These are phyloP conservation scores for Asterophora lycoperdoides DNA, from an alignment of 768 basidiomycete species.

Conservation along the genomic window DNA sequence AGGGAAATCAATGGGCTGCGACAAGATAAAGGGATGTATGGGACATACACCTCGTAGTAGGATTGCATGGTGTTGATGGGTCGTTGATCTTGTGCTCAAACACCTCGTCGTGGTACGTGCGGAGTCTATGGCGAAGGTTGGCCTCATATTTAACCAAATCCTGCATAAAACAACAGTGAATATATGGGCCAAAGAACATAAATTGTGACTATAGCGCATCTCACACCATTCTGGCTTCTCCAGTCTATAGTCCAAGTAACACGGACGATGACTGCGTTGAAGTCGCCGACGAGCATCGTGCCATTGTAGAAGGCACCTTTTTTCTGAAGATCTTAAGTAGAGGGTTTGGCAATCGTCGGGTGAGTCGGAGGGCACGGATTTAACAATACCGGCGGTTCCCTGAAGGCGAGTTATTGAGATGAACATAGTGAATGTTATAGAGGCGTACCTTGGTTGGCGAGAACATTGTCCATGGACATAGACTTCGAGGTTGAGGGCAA, in stretches of 20 bases:
- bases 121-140: conserved; percentile 25
- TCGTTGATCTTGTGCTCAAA: conserved; percentile 92
- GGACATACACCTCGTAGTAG: conserved; percentile 73
- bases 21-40: conserved; percentile 8
- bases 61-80: conserved; percentile 72
- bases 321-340: conserved; percentile 87
- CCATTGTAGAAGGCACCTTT: conserved; percentile 96
- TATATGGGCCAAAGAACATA: background rate
- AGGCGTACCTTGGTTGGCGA: conserved; percentile 76
- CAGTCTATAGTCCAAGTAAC: too few species aligned
- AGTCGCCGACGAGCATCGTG: too few species aligned
- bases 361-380: conserved; percentile 96
- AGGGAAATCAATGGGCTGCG: background rate
- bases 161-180: conserved; percentile 34
- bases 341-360: conserved; percentile 94
- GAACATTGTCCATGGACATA: conserved; percentile 99
- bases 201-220: conserved; percentile 36
- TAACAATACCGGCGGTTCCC: conserved; percentile 98
- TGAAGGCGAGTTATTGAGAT: conserved; percentile 20
- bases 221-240: conserved; percentile 96
- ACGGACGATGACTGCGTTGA: too few species aligned
- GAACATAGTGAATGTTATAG: background rate
- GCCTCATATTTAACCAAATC: conserved; percentile 74
- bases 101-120: conserved; percentile 80
- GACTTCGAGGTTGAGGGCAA: conserved; percentile 94